phyloP scores from a whole-genome alignment of 352 stramenopile species.

The Bremia lactucae region DNA sequence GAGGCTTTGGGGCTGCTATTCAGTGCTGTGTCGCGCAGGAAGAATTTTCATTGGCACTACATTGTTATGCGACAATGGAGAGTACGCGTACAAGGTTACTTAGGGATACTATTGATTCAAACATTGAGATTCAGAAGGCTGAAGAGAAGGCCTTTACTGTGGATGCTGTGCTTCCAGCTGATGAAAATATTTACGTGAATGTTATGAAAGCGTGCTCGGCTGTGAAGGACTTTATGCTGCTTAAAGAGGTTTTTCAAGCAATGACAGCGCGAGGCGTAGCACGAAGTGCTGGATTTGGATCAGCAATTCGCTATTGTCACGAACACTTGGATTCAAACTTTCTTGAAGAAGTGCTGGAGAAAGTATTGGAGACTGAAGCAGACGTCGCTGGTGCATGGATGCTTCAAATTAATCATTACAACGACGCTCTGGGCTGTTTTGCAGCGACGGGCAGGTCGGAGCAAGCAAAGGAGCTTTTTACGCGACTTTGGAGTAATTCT shows the following conservation, averaged over 20 bases:
- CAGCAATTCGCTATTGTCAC: slow-evolving; percentile 56
- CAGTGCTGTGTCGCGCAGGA: slow-evolving; percentile 40
- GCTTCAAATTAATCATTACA: slow-evolving; percentile 61
- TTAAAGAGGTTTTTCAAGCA: slow-evolving; percentile 40
- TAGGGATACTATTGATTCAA: slow-evolving; percentile 1
- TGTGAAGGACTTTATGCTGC: slow-evolving; percentile 25
- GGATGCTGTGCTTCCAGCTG: slow-evolving; percentile 22
- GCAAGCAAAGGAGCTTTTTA: slow-evolving; percentile 50
- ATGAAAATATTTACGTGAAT: slow-evolving; percentile 80
- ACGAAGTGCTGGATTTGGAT: slow-evolving; percentile 54
- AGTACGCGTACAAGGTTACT: slow-evolving; percentile 4
- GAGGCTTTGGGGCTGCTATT: slow-evolving; percentile 57
- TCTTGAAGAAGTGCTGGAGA: slow-evolving; percentile 46
- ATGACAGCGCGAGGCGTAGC: slow-evolving; percentile 42
- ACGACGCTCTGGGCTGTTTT: slow-evolving; percentile 64
- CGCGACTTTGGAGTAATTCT: slow-evolving; percentile 44
- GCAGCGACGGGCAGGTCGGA: slow-evolving; percentile 36
- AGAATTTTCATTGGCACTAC: slow-evolving; percentile 35
- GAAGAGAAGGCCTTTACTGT: slow-evolving; percentile 6
- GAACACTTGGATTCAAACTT: slow-evolving; percentile 33
- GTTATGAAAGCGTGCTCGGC: slow-evolving; percentile 43
- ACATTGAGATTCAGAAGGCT: slow-evolving; percentile 11
- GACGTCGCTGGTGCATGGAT: slow-evolving; percentile 33
- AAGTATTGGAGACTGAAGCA: slow-evolving; percentile 42
- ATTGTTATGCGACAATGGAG: slow-evolving; percentile 24